phyloP scores from a whole-genome alignment of 768 basidiomycete species.

The Phlebiopsis flavidoalba region DNA sequence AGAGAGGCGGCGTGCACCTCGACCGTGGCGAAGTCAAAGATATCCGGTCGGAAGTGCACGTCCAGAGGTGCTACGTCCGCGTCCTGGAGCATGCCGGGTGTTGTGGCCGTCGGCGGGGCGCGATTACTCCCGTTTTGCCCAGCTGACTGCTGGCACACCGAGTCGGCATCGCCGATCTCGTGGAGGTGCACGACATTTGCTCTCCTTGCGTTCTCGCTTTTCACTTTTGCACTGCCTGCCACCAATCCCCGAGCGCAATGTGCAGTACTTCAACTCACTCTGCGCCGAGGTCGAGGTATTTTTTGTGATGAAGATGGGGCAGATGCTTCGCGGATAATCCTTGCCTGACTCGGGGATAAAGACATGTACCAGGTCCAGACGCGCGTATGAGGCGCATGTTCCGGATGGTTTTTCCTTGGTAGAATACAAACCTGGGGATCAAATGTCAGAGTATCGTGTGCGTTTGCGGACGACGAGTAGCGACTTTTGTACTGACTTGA shows the following conservation, averaged over 20 bases:
- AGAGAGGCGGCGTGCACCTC: conserved; percentile 38
- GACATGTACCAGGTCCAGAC: conserved; percentile 48
- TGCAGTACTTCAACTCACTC: conserved; percentile 18
- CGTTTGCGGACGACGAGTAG: not conserved
- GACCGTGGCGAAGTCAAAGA: conserved; percentile 26
- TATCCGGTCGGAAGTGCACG: conserved; percentile 15
- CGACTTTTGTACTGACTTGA: conserved; percentile 6
- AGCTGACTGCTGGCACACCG: not conserved
- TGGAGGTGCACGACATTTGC: conserved; percentile 3
- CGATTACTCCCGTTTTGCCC: not conserved
- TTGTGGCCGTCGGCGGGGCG: no score
- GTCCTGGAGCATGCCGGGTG: conserved; percentile 22
- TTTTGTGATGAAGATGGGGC: conserved; percentile 31
- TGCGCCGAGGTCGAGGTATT: conserved; percentile 12
- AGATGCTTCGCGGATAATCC: conserved; percentile 29
- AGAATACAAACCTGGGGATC: conserved; percentile 8
- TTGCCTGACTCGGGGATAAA: conserved; percentile 37
- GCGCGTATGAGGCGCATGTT: conserved; percentile 37
- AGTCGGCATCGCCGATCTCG: conserved; percentile 3
- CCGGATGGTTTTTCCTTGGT: conserved; percentile 28
- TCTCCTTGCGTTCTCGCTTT: not conserved
- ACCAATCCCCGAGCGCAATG: conserved; percentile 24
- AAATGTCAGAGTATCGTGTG: not conserved
- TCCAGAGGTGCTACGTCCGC: conserved; percentile 15
- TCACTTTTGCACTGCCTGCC: conserved; percentile 17